phyloP scores from a whole-genome alignment of 768 basidiomycete genomes.

The Galerina marginata region DNA sequence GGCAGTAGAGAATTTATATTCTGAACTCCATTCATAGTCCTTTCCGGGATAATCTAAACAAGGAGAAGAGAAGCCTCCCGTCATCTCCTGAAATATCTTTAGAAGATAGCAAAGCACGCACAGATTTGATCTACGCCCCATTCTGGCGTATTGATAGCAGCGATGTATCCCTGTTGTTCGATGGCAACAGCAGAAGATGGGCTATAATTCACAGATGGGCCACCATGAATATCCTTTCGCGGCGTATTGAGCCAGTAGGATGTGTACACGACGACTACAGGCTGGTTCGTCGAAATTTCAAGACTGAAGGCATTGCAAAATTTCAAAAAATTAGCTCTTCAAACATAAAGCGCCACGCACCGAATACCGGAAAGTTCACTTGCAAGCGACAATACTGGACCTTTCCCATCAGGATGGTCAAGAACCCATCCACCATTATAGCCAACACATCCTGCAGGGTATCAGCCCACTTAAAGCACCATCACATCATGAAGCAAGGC shows the following conservation, averaged over 20 bases:
- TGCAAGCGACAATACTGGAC: slow-evolving; percentile 45
- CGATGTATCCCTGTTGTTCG: slow-evolving; percentile 58
- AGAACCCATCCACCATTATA: slow-evolving; percentile 59
- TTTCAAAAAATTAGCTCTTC: not conserved
- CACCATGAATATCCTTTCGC: slow-evolving; percentile 55
- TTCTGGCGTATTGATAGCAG: slow-evolving; percentile 61
- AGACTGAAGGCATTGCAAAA: slow-evolving; percentile 35
- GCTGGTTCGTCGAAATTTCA: slow-evolving; percentile 56
- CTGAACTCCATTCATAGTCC: slow-evolving; percentile 51
- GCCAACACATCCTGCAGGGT: slow-evolving; percentile 48
- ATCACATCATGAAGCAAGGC: not conserved
- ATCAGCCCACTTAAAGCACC: not conserved
- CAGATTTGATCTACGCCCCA: slow-evolving; percentile 60
- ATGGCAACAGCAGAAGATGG: slow-evolving; percentile 52
- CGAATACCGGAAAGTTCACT: slow-evolving; percentile 56
- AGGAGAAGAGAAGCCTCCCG: not conserved
- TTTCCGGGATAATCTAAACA: slow-evolving; percentile 44
- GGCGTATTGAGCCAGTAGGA: slow-evolving; percentile 50
- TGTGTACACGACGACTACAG: slow-evolving; percentile 56
- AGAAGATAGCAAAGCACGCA: slow-evolving; percentile 31
- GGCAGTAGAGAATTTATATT: slow-evolving; percentile 50
- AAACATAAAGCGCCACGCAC: slow-evolving; percentile 27
- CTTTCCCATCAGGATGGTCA: slow-evolving; percentile 36
- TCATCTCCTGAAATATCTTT: not conserved
- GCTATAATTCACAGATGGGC: slow-evolving; percentile 45